phyloP scores from a whole-genome alignment of 495 filamentous ascomycete species.

The Apodospora peruviana region DNA sequence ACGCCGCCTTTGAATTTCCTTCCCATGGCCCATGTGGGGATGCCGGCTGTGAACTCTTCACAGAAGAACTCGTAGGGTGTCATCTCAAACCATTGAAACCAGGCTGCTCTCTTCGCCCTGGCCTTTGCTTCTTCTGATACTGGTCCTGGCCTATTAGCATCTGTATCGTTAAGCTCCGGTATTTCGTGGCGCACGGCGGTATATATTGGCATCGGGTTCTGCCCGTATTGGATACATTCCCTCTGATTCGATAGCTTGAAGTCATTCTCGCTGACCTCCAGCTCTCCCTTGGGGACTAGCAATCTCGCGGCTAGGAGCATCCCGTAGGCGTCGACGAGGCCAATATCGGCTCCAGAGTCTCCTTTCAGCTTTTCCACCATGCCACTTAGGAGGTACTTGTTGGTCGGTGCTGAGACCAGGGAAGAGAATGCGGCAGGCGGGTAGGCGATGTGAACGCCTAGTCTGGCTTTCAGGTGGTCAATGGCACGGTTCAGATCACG shows the following conservation, averaged over 20 bases:
- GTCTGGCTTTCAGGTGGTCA: constrained; percentile 76
- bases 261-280: constrained; percentile 66
- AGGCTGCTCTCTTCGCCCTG: constrained; percentile 66
- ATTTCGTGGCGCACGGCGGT: constrained; percentile 94
- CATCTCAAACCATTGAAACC: constrained; percentile 98
- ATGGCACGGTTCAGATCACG: constrained; percentile 61
- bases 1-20: constrained; percentile 69
- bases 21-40: constrained; percentile 91
- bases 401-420: constrained; percentile 76
- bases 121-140: constrained; percentile 48
- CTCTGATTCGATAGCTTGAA: constrained; percentile 85
- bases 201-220: constrained; percentile 87
- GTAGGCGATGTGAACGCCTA: constrained; percentile 86
- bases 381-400: constrained; percentile 84
- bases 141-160: constrained; percentile 36
- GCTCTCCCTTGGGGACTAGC: constrained; percentile 77
- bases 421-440: constrained; percentile 75
- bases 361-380: constrained; percentile 85
- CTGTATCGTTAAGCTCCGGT: constrained; percentile 52
- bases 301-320: constrained; percentile 76
- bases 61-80: constrained; percentile 96
- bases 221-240: constrained; percentile 63
- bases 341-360: constrained; percentile 73
- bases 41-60: constrained; percentile 81
- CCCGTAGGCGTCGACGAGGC: constrained; percentile 89